Conservation (phyloP, 352 stramenopile genomes). For the Globisporangium paddicum region DNA sequence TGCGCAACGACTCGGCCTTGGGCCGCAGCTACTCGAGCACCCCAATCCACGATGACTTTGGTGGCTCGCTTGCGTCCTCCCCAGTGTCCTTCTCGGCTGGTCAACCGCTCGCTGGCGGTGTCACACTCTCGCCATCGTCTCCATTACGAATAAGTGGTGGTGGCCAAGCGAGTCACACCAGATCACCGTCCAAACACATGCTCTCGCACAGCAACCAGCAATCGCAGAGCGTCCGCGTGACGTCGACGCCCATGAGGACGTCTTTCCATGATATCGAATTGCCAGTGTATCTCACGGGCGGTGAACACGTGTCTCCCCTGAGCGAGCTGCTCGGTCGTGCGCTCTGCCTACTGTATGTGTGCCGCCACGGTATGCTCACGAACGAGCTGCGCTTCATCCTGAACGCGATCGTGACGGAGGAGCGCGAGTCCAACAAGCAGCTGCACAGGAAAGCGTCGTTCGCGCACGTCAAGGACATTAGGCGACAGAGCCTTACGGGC, state of each 20-base stretch:
- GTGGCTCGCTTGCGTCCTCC: not conserved
- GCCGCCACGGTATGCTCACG: conserved; percentile 83
- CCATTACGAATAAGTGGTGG: not conserved
- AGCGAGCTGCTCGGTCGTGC: conserved; percentile 69
- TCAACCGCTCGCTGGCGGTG: not conserved
- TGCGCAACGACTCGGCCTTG: not conserved
- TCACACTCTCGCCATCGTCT: not conserved
- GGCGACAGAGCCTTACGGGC: conserved; percentile 23
- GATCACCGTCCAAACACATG: not conserved
- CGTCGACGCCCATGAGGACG: not conserved
- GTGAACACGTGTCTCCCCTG: conserved; percentile 45
- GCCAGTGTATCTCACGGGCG: conserved; percentile 62
- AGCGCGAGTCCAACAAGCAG: conserved; percentile 15
- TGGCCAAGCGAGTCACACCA: not conserved
- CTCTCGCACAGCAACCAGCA: not conserved
- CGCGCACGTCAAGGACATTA: conserved; percentile 22
- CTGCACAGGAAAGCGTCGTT: conserved; percentile 30
- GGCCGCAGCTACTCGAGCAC: not conserved
- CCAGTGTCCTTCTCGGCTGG: not conserved
- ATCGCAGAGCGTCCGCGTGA: conserved; percentile 1
- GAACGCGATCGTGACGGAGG: conserved; percentile 51
- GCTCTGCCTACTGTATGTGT: conserved; percentile 86
- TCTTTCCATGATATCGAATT: conserved; percentile 12
- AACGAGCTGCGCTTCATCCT: conserved; percentile 84
- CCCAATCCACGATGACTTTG: not conserved